These are phyloP conservation scores for Perilla frutescens DNA, from an alignment of 257 asterid genomes.

Conservation along the genomic window DNA sequence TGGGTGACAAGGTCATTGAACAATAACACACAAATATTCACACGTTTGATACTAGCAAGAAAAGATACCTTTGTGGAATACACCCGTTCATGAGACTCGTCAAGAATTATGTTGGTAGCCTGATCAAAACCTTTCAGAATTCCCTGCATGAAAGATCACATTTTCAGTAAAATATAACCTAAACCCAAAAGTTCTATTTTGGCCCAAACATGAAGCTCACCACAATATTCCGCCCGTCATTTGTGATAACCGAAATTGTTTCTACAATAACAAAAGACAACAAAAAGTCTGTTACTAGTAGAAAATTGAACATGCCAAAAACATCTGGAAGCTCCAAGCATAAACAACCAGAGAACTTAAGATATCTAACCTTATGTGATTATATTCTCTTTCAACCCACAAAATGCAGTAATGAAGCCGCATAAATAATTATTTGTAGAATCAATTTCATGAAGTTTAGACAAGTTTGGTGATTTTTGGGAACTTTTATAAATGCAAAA, in stretches of 20 bases:
- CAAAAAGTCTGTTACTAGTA: conserved; percentile 12
- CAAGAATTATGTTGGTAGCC: conserved; percentile 95
- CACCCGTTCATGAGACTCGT: conserved; percentile 97
- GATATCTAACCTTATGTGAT: background rate
- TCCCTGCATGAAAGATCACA: conserved; percentile 61
- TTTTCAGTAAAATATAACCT: conserved; percentile 19
- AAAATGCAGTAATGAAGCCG: too few species aligned
- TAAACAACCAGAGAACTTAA: background rate
- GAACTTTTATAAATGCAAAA: background rate
- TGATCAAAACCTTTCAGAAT: conserved; percentile 91
- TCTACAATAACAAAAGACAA: conserved; percentile 48
- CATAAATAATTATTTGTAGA: too few species aligned
- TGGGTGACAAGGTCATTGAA: background rate
- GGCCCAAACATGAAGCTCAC: conserved; percentile 51
- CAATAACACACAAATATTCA: background rate
- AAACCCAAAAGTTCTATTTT: background rate
- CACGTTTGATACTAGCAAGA: conserved; percentile 5
- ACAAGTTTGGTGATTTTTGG: background rate
- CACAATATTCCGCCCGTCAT: conserved; percentile 95
- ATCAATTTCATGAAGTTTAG: background rate
- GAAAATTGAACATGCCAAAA: conserved; percentile 28
- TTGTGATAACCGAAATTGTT: conserved; percentile 84
- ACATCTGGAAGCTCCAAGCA: conserved; percentile 11
- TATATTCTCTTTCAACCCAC: background rate
- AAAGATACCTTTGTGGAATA: conserved; percentile 90